Base-by-base conservation (phyloP, 345 rosid genomes). In the Excoecaria cochinchinensis region DNA sequence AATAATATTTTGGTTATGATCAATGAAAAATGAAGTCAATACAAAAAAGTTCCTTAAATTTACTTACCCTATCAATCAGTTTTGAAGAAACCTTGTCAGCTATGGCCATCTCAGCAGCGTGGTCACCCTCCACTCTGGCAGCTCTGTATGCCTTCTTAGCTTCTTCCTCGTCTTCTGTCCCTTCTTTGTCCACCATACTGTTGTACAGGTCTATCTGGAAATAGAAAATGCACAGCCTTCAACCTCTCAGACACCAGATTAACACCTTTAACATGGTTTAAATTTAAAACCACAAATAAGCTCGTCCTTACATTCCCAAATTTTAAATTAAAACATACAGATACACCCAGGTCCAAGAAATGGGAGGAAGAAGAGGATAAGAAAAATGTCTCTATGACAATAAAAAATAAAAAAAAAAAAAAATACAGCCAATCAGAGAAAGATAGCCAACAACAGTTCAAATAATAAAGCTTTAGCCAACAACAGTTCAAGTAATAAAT, bases 181-280 rank as follows among this genome's bases (percentile, higher is more conserved):
- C 97, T 73, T 92, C 97, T 87, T 89, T 90, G 75, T 89, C 92
- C 74, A 93, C 96, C 99, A 93, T 88, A 73, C 85, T 91, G 83
- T 93, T 91, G 82, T 95, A 95, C 48, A 95, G 80, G 38, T 89
- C 90, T 25, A 95, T 85, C 99, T 93, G 91, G 65, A 79, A 65
- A 76, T 25, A 46, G 47, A 51, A 48, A 59, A 25, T 16, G 42
- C 12, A 70, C 21, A 46, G 67, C 44, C 0, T 72, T 44, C 21
- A 51, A 13, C 40, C 51, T 71, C 50, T 19, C 12, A 56, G 31
- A 44, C 25, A 71, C 63, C 55, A 56, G 31, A 19, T 56, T 57
- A 31, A 44, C 31, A 25, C 42, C 25, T 50, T 11, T 22, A 17
- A 47, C 12, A 72, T 48, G 22, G 53, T 8, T 21, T 14, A 44